Conservation (phyloP, 2,329 filamentous ascomycete genomes). For the Samsoniella hepiali region DNA sequence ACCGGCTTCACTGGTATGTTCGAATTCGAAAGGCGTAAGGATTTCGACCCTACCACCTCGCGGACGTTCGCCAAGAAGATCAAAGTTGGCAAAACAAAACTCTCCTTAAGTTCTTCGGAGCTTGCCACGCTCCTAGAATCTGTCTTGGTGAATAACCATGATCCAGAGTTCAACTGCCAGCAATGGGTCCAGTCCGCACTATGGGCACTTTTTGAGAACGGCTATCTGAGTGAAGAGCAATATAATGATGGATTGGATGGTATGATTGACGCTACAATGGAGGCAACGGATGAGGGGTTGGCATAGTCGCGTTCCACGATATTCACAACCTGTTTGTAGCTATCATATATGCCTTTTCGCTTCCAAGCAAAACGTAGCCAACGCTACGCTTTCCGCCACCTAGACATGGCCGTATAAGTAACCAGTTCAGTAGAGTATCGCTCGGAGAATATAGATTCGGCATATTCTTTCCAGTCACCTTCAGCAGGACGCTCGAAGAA, state of each 20-base stretch:
- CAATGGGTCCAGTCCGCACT: constrained; percentile 15
- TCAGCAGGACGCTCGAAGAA: constrained; percentile 22
- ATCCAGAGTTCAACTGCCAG: constrained; percentile 21
- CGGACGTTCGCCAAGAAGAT: background rate
- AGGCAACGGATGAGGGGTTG: constrained; percentile 15
- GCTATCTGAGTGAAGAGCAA: constrained; percentile 13
- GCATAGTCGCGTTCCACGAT: too few relatives aligned
- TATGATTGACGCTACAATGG: constrained; percentile 19
- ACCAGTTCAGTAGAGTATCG: constrained; percentile 21
- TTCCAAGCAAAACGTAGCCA: too few relatives aligned
- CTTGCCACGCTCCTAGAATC: constrained; percentile 3
- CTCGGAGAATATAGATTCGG: constrained; percentile 21
- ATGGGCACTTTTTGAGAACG: constrained; percentile 1
- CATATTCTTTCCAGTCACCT: constrained; percentile 20
- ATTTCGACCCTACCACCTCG: background rate
- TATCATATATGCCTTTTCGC: too few relatives aligned
- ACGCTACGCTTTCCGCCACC: too few relatives aligned
- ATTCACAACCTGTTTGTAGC: too few relatives aligned
- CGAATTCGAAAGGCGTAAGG: background rate
- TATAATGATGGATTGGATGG: constrained; percentile 16
- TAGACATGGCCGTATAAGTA: constrained; percentile 21
- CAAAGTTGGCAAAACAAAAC: background rate
- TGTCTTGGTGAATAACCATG: background rate
- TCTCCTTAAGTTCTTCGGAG: background rate
- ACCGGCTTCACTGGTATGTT: background rate